A percentile compares a stretch with the other conserved stretches of the same genome.
These are phyloP conservation scores for Eleusine indica DNA, from an alignment of 176 grass and related monocot species.

Conservation along the genomic window DNA sequence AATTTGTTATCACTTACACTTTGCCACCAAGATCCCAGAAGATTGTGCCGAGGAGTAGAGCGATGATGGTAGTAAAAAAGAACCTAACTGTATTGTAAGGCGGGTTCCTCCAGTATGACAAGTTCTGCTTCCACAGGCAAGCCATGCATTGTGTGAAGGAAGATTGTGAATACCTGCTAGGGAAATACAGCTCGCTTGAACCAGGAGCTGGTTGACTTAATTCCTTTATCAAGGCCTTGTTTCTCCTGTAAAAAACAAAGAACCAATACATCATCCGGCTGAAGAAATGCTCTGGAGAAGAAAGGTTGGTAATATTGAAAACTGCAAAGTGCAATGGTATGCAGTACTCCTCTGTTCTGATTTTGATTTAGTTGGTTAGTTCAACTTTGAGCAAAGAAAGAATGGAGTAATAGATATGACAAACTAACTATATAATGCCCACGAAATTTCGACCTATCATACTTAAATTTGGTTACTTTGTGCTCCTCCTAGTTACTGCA, in stretches of 20 bases:
- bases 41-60: conserved; percentile 76
- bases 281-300: conserved; percentile 20
- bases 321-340: conserved; percentile 3
- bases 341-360: background rate
- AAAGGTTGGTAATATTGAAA: background rate
- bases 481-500: background rate
- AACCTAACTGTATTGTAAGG: conserved; percentile 79
- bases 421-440: background rate
- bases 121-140: conserved; percentile 81
- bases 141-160: conserved; percentile 69
- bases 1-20: conserved; percentile 56
- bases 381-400: too few species aligned
- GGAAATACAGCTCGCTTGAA: conserved; percentile 78
- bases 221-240: conserved; percentile 71
- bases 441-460: conserved; percentile 4
- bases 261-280: background rate
- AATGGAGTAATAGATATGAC: background rate
- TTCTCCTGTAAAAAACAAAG: conserved; percentile 57
- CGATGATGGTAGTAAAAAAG: conserved; percentile 64
- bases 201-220: conserved; percentile 52
- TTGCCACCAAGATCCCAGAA: conserved; percentile 88
- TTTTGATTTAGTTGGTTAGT: too few species aligned
- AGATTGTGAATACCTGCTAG: conserved; percentile 62
- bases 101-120: conserved; percentile 95
- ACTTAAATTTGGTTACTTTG: conserved; percentile 1